Conservation (phyloP, 768 basidiomycete species). For the Cystofilobasidium ferigula region DNA sequence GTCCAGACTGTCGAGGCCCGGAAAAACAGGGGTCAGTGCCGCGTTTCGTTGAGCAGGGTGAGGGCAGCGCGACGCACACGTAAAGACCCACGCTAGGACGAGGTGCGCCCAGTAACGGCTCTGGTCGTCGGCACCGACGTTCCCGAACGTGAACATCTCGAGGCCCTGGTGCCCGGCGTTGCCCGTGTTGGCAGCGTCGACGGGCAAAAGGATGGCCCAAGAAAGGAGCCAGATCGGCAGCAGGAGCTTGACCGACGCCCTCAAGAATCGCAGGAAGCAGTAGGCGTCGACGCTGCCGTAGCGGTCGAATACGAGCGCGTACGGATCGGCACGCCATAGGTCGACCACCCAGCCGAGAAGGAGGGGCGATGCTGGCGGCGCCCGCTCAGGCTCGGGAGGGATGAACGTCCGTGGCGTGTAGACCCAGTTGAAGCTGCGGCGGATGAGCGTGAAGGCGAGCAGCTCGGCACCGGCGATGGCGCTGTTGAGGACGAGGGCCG, state of each 20-base stretch:
- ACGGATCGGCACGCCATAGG: slow-evolving; percentile 50
- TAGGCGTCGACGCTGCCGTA: slow-evolving; percentile 79
- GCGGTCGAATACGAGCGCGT: slow-evolving; percentile 40
- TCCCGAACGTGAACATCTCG: slow-evolving; percentile 69
- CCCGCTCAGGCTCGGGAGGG: slow-evolving; percentile 43
- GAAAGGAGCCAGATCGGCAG: slow-evolving; percentile 84
- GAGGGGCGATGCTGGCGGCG: slow-evolving; percentile 45
- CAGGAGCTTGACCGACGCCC: slow-evolving; percentile 70
- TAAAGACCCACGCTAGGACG: slow-evolving; percentile 63
- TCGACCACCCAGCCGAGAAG: slow-evolving; percentile 58
- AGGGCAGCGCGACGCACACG: slow-evolving; percentile 47
- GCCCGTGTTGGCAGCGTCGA: slow-evolving; percentile 48
- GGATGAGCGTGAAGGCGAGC: slow-evolving; percentile 63
- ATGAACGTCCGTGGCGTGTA: slow-evolving; percentile 78
- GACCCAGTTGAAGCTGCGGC: slow-evolving; percentile 73
- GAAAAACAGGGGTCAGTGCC: too few relatives aligned
- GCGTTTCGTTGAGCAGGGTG: not conserved
- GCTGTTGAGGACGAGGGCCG: slow-evolving; percentile 73
- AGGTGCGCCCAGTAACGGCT: slow-evolving; percentile 66
- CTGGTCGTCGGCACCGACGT: slow-evolving; percentile 48
- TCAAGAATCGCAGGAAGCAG: slow-evolving; percentile 78
- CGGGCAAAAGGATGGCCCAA: slow-evolving; percentile 73
- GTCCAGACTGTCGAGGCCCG: slow-evolving; percentile 55
- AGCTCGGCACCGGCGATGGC: slow-evolving; percentile 48
- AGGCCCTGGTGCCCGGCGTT: slow-evolving; percentile 48